Conservation (phyloP, 257 asterid species). For the Nicotiana sylvestris region DNA sequence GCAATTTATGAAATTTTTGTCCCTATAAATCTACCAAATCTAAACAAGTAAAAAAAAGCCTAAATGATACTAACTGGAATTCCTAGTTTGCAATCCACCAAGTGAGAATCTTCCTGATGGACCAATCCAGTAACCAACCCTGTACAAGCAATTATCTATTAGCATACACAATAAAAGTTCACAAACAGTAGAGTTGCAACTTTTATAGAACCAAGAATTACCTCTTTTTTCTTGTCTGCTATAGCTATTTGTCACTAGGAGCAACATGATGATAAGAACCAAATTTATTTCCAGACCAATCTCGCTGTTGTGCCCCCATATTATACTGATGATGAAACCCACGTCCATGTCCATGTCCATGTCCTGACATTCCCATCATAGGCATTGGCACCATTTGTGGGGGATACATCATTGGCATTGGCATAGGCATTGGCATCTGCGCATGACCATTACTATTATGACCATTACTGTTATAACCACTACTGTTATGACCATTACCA, state of each 20-base stretch:
- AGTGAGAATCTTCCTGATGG: conserved; percentile 1
- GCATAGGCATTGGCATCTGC: conserved; percentile 26
- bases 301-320: conserved; percentile 55
- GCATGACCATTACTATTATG: neutral
- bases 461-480: conserved; percentile 17
- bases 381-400: conserved; percentile 58
- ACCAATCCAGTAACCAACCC: neutral
- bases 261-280: conserved; percentile 46
- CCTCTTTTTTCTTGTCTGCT: conserved; percentile 22
- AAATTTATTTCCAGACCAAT: conserved; percentile 66
- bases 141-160: neutral
- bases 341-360: conserved; percentile 18
- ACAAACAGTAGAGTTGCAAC: conserved; percentile 4
- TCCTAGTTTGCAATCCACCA: conserved; percentile 9
- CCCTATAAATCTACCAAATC: neutral
- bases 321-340: conserved; percentile 51
- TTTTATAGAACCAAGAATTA: conserved; percentile 20
- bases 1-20: neutral
- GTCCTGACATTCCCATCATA: conserved; percentile 44
- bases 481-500: neutral
- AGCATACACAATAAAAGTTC: neutral
- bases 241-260: conserved; percentile 45
- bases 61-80: neutral
- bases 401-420: conserved; percentile 51
- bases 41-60: neutral